Base-by-base conservation (phyloP, 2,329 filamentous ascomycete species). In the Penicillium palitans region DNA sequence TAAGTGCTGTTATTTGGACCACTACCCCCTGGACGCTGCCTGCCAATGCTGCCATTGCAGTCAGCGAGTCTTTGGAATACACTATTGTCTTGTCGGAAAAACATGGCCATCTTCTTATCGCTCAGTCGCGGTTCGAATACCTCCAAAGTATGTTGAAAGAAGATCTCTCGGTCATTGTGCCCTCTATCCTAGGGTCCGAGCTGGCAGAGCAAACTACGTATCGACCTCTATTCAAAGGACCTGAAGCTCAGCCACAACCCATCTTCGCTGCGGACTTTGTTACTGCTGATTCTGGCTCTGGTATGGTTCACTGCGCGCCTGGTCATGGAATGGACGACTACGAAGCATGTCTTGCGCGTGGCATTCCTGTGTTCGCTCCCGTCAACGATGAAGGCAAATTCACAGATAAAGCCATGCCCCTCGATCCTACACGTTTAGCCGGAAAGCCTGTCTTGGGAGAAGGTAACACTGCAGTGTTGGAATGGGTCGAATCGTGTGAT, bases 281-380 rank as follows among this genome's bases (percentile, higher is more conserved):
- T 13, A 91, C 92, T 2, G 86, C 89, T 0, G 87, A 90, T 27
- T 96, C 93, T n/a, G 95, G 95, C 51, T 92, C 93, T 25, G 95
- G 95, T 12, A 80, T 99, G n/a, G 95, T 99, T 33, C 95, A 99
- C 72, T 83, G 92, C 63, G 95, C 95, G 2, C 93, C 95, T 7
- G 95, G 95, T 3, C 95, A 99, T 71, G 95, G 95, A 45, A 95
- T 96, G 81, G 95, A 99, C 40, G 95, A 99, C 72, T 99, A 98
- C 71, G 87, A 93, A 60, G 86, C 88, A 6, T 96, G 93, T 72
- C 83, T 83, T 48, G 76, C 83, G 25, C 80, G 89, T 46, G 87
- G 85, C 2, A 90, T 98, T 55, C 80, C 85, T 1, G 89, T 89
- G 1, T 88, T 89, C 67, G 91, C 93, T 5, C 93, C 93, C 0